Conservation (phyloP, 164 flowering plant species). For the Chloranthus sessilifolius region DNA sequence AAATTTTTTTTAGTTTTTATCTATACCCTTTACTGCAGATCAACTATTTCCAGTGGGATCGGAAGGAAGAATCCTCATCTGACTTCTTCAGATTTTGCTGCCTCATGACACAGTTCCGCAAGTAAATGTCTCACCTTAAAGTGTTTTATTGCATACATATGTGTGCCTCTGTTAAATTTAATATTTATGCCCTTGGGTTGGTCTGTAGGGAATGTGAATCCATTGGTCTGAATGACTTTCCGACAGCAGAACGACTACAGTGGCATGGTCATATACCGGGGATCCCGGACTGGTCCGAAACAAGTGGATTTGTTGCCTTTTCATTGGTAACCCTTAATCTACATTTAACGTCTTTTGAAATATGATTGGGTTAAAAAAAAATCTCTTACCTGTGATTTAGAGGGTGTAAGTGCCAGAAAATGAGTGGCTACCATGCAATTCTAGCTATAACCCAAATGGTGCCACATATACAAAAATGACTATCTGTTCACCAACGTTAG, state of each 20-base stretch:
- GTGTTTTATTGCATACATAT: neutral
- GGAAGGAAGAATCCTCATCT: constrained; percentile 64
- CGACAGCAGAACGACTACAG: constrained; percentile 75
- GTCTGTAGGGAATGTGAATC: constrained; percentile 76
- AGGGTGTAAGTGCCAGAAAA: no score
- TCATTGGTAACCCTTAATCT: constrained; percentile 58
- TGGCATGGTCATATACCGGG: constrained; percentile 86
- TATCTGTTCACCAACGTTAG: no score
- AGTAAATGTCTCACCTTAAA: constrained; percentile 26
- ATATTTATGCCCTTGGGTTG: neutral
- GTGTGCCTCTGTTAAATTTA: neutral
- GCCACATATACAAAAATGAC: no score
- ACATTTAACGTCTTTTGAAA: no score
- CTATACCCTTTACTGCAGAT: constrained; percentile 36
- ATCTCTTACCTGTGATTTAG: no score
- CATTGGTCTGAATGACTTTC: constrained; percentile 76
- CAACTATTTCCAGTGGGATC: constrained; percentile 94
- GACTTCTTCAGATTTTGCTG: constrained; percentile 86
- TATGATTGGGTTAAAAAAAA: no score
- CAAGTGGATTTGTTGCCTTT: constrained; percentile 82
- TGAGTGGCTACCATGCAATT: no score
- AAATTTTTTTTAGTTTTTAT: neutral
- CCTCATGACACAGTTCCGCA: constrained; percentile 72
- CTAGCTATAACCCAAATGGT: no score
- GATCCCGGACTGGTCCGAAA: constrained; percentile 80